phyloP scores from a whole-genome alignment of 78 protist genomes.

The Dictyostelium intermedium region DNA sequence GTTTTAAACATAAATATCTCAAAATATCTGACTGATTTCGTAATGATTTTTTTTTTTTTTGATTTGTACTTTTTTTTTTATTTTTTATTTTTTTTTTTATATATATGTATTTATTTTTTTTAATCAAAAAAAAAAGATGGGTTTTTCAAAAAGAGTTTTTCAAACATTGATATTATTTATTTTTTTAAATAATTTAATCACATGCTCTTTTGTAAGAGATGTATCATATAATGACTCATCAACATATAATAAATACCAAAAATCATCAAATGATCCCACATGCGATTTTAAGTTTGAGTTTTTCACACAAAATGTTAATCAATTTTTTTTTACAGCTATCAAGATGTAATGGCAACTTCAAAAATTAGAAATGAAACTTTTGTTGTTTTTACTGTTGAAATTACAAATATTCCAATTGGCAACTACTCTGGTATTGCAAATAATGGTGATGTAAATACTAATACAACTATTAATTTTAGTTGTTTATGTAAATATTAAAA shows the following conservation, averaged over 20 bases:
- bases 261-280: neutral
- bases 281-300: neutral
- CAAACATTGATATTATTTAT: too few relatives aligned
- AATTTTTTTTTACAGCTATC: neutral
- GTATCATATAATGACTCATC: neutral
- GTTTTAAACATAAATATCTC: too few relatives aligned
- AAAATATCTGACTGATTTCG: too few relatives aligned
- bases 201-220: neutral
- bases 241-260: neutral
- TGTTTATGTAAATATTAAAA: neutral
- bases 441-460: neutral
- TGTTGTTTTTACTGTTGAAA: neutral
- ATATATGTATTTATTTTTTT: too few relatives aligned
- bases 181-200: too few relatives aligned
- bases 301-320: neutral
- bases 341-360: too few relatives aligned
- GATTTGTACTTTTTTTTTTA: too few relatives aligned
- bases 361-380: neutral
- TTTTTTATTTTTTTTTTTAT: too few relatives aligned
- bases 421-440: neutral
- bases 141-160: neutral
- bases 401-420: neutral
- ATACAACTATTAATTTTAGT: too few relatives aligned
- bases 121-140: neutral
- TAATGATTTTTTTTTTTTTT: too few relatives aligned